phyloP scores from a whole-genome alignment of 257 asterid species.

The Solanum medicagineum region DNA sequence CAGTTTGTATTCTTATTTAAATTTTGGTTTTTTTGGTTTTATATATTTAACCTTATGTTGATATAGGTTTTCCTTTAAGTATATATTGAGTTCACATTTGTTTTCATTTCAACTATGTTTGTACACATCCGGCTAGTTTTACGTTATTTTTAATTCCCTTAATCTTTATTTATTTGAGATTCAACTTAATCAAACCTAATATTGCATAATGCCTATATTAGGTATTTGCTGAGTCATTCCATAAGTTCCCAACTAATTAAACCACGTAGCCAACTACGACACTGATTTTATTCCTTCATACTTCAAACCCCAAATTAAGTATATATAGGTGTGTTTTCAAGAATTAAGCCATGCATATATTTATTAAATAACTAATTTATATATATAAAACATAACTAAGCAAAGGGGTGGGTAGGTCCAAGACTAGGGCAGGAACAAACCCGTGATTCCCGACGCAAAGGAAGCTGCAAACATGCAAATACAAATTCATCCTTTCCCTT shows the following conservation, averaged over 20 bases:
- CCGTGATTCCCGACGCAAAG: constrained; percentile 83
- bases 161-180: not conserved
- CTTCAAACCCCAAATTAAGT: not conserved
- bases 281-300: not conserved
- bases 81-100: not conserved
- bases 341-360: not conserved
- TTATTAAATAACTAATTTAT: not conserved
- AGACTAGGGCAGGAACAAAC: constrained; percentile 34
- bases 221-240: not conserved
- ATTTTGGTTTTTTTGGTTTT: not conserved
- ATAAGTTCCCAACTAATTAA: not conserved
- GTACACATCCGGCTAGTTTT: not conserved
- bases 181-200: not conserved
- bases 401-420: constrained; percentile 17
- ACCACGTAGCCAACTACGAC: not conserved
- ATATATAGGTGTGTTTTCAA: not conserved
- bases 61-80: not conserved
- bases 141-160: not conserved
- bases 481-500: not conserved
- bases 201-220: not conserved
- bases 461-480: constrained; percentile 50
- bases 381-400: not conserved
- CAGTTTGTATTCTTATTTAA: not conserved
- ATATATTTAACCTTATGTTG: not conserved
- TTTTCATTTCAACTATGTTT: not conserved